Evolutionary conservation across 1,284 basidiomycete genomes (phyloP).

Genomic region (Sparassis latifolia): DNA sequence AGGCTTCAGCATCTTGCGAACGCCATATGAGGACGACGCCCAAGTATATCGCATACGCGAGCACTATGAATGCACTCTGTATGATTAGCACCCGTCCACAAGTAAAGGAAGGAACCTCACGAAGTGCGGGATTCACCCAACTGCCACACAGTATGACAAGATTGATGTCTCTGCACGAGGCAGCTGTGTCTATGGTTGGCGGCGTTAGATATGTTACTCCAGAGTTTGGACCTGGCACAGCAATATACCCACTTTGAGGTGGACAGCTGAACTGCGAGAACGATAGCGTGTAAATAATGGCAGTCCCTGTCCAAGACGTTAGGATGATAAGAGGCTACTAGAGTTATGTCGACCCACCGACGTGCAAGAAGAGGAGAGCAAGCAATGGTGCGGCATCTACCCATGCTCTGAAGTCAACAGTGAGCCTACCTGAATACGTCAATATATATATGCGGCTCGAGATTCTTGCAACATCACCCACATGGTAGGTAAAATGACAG

Average conservation of each 20-base stretch:
- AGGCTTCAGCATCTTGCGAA: conserved; percentile 7
- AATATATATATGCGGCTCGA: no score
- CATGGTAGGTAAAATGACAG: conserved; percentile 47
- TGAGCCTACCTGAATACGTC: conserved; percentile 28
- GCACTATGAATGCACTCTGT: conserved; percentile 22
- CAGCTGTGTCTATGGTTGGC: not conserved
- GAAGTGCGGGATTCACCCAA: conserved; percentile 49
- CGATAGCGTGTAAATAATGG: conserved; percentile 38
- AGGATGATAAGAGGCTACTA: not conserved
- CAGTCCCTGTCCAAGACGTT: conserved; percentile 32
- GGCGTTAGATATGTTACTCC: not conserved
- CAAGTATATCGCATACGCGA: conserved; percentile 32
- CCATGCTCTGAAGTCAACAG: conserved; percentile 48
- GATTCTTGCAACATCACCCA: conserved; percentile 20
- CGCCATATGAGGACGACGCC: conserved; percentile 27
- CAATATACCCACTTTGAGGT: conserved; percentile 29
- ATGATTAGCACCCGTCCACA: not conserved
- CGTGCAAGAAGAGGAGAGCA: conserved; percentile 42
- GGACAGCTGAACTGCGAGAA: conserved; percentile 38
- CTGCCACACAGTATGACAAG: conserved; percentile 43
- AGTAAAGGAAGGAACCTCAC: conserved; percentile 28
- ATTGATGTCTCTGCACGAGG: conserved; percentile 40
- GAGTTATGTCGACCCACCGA: conserved; percentile 27
- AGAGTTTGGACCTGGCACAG: not conserved
- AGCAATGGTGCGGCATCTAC: conserved; percentile 49